phyloP scores from a whole-genome alignment of 805 yeast species.

The Ogataea thermomethanolica region DNA sequence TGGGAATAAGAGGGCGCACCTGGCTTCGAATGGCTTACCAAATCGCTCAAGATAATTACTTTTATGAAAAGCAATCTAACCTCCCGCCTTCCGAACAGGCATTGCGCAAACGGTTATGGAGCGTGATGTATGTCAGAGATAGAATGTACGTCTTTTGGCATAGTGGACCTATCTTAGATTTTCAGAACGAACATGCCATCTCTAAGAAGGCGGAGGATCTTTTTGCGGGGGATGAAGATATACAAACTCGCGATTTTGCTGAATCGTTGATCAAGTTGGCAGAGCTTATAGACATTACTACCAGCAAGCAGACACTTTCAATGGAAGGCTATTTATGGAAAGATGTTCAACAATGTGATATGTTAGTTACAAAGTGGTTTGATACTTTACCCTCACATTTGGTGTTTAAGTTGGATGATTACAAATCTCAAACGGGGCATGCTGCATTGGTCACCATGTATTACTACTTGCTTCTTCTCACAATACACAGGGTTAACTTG shows the following conservation, averaged over 20 bases:
- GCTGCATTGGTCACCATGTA: constrained; percentile 60
- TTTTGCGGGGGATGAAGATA: background rate
- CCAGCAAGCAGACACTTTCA: background rate
- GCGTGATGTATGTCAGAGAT: constrained; percentile 68
- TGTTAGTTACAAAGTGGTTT: constrained; percentile 74
- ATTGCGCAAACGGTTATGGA: constrained; percentile 63
- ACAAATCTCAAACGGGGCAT: constrained; percentile 38
- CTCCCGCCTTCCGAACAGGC: constrained; percentile 25
- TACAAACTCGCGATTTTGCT: too few relatives aligned
- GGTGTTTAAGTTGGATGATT: constrained; percentile 52
- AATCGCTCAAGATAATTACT: constrained; percentile 72
- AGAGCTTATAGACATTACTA: constrained; percentile 13
- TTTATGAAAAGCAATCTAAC: constrained; percentile 23
- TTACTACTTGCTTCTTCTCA: constrained; percentile 63
- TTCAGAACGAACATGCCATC: constrained; percentile 69
- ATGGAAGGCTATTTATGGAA: background rate
- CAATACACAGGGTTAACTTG: constrained; percentile 45
- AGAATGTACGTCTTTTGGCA: constrained; percentile 52
- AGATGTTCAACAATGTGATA: constrained; percentile 54
- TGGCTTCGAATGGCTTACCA: constrained; percentile 71
- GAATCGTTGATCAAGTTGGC: constrained; percentile 8
- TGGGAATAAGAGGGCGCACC: constrained; percentile 26
- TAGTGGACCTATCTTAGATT: constrained; percentile 68
- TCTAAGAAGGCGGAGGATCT: constrained; percentile 21
- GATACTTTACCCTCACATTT: constrained; percentile 57